Evolutionary conservation across 257 asterid species (phyloP).

Genomic region (Scutellaria baicalensis): DNA sequence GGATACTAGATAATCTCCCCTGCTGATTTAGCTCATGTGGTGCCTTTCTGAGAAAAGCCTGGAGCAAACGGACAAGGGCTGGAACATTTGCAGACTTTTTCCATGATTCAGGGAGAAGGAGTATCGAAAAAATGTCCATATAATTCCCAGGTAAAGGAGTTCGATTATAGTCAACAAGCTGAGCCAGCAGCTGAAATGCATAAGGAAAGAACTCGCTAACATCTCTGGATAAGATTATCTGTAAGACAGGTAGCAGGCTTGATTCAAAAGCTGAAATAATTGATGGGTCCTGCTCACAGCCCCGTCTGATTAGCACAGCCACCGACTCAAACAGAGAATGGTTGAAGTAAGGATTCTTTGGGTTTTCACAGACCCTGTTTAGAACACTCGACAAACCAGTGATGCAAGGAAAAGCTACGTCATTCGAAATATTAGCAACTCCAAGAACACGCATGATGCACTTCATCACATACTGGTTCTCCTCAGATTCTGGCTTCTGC

Average conservation of each 20-base stretch:
- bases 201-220: slow-evolving; percentile 84
- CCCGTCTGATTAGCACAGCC: slow-evolving; percentile 74
- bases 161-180: slow-evolving; percentile 78
- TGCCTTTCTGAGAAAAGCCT: slow-evolving; percentile 90
- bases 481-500: slow-evolving; percentile 92
- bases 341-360: slow-evolving; percentile 72
- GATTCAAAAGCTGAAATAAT: slow-evolving; percentile 68
- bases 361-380: slow-evolving; percentile 75
- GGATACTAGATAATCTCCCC: slow-evolving; percentile 57
- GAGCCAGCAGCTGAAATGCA: slow-evolving; percentile 88
- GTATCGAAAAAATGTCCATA: slow-evolving; percentile 67
- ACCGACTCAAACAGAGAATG: slow-evolving; percentile 85
- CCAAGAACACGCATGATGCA: slow-evolving; percentile 96
- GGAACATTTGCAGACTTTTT: slow-evolving; percentile 83
- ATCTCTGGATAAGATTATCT: slow-evolving; percentile 60
- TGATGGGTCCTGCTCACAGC: slow-evolving; percentile 65
- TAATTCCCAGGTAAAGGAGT: slow-evolving; percentile 63
- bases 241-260: slow-evolving; percentile 67
- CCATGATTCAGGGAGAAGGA: slow-evolving; percentile 82
- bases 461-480: slow-evolving; percentile 93
- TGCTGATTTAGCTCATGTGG: slow-evolving; percentile 78
- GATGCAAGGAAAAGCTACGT: slow-evolving; percentile 79
- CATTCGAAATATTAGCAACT: slow-evolving; percentile 60
- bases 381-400: slow-evolving; percentile 59
- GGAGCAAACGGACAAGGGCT: slow-evolving; percentile 83